phyloP scores from a whole-genome alignment of 2,329 filamentous ascomycete species.

The Fusarium pseudonygamai region DNA sequence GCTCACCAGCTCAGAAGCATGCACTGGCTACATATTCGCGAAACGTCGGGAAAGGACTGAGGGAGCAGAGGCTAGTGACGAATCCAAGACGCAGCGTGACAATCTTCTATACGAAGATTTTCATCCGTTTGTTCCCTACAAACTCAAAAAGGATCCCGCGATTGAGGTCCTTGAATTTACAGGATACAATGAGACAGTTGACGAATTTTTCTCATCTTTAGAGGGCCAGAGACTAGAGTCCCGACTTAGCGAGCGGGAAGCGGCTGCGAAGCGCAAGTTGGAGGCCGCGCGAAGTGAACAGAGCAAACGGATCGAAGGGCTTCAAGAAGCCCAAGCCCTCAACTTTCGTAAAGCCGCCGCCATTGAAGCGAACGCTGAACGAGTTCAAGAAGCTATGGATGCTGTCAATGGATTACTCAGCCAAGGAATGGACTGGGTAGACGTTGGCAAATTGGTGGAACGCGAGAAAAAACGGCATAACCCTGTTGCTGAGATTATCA shows the following conservation, averaged over 20 bases:
- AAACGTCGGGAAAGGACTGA: conserved; percentile 59
- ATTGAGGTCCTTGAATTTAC: conserved; percentile 79
- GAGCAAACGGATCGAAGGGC: conserved; percentile 80
- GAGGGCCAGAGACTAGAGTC: conserved; percentile 94
- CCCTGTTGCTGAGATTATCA: conserved; percentile 86
- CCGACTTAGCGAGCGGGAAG: conserved; percentile 81
- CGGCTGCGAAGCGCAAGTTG: conserved; percentile 82
- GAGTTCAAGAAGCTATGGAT: conserved; percentile 91
- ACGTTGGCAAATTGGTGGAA: conserved; percentile 88
- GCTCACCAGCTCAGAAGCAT: conserved; percentile 71
- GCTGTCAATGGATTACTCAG: conserved; percentile 91
- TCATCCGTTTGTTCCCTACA: conserved; percentile 86
- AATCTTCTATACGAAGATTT: conserved; percentile 89
- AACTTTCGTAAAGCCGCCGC: conserved; percentile 90
- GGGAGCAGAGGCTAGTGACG: conserved; percentile 44
- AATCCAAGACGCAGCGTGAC: conserved; percentile 50
- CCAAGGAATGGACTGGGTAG: conserved; percentile 97
- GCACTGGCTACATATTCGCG: conserved; percentile 89
- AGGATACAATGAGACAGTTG: conserved; percentile 91
- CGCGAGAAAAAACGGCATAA: conserved; percentile 84
- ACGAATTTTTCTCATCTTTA: conserved; percentile 96
- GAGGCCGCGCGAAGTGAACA: conserved; percentile 88
- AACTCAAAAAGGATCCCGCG: conserved; percentile 74
- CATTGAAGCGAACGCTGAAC: conserved; percentile 88
- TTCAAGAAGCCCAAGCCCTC: conserved; percentile 82